Evolutionary conservation across 257 asterid genomes (phyloP).

Genomic region (Oldenlandia corymbosa): DNA sequence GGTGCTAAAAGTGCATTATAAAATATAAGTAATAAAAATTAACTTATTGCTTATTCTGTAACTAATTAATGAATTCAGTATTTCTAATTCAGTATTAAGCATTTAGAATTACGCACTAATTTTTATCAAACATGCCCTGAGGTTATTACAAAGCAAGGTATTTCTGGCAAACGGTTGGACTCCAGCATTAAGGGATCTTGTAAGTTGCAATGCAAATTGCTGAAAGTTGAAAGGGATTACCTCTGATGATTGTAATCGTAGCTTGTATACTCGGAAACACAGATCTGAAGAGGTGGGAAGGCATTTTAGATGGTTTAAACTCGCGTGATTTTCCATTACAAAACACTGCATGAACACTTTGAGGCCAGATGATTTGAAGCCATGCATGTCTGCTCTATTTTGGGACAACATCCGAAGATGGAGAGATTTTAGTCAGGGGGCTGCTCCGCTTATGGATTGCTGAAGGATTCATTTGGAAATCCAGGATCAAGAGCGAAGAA

Average conservation of each 20-base stretch:
- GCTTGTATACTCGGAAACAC: not conserved
- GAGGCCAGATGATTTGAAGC: not conserved
- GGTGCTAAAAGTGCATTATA: no score
- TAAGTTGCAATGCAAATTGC: no score
- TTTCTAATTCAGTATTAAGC: no score
- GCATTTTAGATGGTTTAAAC: not conserved
- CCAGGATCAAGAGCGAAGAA: not conserved
- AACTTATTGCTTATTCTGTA: no score
- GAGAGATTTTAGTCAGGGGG: not conserved
- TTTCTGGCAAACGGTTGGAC: no score
- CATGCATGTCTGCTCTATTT: conserved; percentile 9
- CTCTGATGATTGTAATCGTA: not conserved
- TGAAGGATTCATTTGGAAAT: not conserved
- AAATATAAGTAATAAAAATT: no score
- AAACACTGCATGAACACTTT: not conserved
- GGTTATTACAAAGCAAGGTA: no score
- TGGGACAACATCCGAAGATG: not conserved
- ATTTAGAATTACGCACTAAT: no score
- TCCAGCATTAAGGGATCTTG: no score
- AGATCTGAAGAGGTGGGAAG: not conserved
- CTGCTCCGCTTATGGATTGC: no score
- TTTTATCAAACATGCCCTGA: no score
- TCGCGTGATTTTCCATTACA: not conserved
- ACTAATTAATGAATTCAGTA: no score
- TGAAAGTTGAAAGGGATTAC: not conserved